Base-by-base conservation (phyloP, 352 stramenopile species). In the Pythium sp. region DNA sequence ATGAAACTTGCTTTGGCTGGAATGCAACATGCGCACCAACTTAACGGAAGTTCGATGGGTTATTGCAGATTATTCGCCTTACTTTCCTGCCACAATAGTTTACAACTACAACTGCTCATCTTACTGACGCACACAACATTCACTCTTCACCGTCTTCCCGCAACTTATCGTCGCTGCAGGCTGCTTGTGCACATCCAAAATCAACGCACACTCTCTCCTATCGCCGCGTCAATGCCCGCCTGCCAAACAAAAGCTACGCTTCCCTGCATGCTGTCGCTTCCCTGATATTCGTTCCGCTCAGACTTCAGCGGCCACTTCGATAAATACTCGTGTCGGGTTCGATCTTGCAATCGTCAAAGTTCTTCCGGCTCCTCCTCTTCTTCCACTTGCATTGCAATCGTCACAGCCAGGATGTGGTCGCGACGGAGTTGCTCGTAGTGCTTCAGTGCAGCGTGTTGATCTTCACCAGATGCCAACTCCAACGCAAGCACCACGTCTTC, bases 371-470 rank as follows among this genome's bases (percentile, higher is more conserved):
- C 70, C 28, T 80, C 76, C 12, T 74, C 53, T 47, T 76, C 70
- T 32, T 91, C 80, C 3, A 74, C 76, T 56, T 91, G 71, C 71
- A 89, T 82, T 0, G 81, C 77, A 54, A 89, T 76, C 57, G 79
- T 75, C 72, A 81, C 76, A 6, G 81, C 77, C 14, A 87, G 58
- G 64, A 83, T 70, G 38, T 89, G 74, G 51, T 88, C 80, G 9
- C 73, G 78, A 8, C 77, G 75, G 38, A 87, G 67, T 62, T 90
- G 81, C 49, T 89, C 79, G 67, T 79, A 90, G 62, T 84, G 73
- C 47, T 82, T 79, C 70, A 89, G 75, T n/a, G 83, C 83, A 14
- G 77, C 83, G 65, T 86, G 81, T 64, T 91, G 83, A 56, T 91
- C 83, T 59, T 90, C 77, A 6, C 78, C 83, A 1, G 81, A 86